These are phyloP conservation scores for Candida freyschussii DNA, from an alignment of 1,139 yeast species.

Conservation along the genomic window DNA sequence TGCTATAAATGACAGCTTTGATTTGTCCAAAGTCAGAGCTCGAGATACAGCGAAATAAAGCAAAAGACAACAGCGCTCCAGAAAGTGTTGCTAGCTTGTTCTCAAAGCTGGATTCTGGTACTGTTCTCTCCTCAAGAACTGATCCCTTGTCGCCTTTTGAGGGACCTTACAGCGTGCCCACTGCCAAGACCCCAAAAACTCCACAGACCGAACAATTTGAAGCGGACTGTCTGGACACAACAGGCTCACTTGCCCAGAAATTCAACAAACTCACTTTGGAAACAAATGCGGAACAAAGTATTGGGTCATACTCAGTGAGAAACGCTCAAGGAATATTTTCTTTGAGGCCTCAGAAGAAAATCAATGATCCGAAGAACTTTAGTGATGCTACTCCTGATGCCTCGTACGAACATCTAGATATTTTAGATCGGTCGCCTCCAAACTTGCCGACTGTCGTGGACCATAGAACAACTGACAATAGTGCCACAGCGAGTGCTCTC, in stretches of 20 bases:
- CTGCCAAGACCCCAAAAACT: not conserved
- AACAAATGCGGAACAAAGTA: constrained; percentile 1
- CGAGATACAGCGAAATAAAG: too few relatives aligned
- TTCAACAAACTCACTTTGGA: constrained; percentile 12
- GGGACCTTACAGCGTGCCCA: not conserved
- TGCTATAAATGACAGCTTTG: too few relatives aligned
- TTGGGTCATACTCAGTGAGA: too few relatives aligned
- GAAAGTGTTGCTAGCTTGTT: too few relatives aligned
- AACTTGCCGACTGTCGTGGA: constrained; percentile 8
- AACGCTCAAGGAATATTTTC: constrained; percentile 3
- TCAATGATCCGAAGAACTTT: not conserved
- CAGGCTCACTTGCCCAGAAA: constrained; percentile 7
- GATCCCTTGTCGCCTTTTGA: not conserved
- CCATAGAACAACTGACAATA: not conserved
- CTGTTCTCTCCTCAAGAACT: not conserved
- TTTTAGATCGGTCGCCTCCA: constrained; percentile 19
- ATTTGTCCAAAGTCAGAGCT: too few relatives aligned
- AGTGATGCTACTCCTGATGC: constrained; percentile 8
- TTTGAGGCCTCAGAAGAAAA: constrained; percentile 2
- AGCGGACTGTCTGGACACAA: constrained; percentile 1
- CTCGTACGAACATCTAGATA: constrained; percentile 18
- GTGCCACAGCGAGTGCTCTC: not conserved
- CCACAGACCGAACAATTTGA: not conserved
- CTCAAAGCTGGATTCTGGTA: not conserved
- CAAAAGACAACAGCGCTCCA: too few relatives aligned